Base-by-base conservation (phyloP, 495 filamentous ascomycete genomes). In the Penicillium riverlandense region DNA sequence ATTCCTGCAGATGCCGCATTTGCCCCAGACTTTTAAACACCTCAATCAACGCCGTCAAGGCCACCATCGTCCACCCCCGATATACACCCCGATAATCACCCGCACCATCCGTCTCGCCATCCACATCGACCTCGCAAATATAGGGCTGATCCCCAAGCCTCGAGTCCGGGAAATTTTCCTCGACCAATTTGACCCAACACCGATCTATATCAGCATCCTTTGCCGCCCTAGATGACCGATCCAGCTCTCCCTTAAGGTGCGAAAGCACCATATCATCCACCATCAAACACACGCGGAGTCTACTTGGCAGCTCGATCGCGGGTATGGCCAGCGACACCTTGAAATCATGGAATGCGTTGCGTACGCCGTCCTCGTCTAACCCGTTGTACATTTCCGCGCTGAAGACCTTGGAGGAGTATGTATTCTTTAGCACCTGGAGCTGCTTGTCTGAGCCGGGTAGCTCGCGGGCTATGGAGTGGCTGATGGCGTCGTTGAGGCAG, bases 111-210 rank as follows among this genome's bases (percentile, higher is more conserved):
- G 37, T 7, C 8, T 42, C 29, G 22, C 38, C 34, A 29, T 29
- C 35, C 10, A 33, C 31, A 29, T 41, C 35, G 2, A 36, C 8
- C 6, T 28, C 13, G 8, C 28, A 11, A 8, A 50, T 8, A 11
- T 43, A 49, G 6, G 47, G 49, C 29, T 37, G 44, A 16, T 58
- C 50, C 8, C 35, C 42, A 12, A 51, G 49, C 12, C 47, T 38
- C 14, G 41, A 37, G 44, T 61, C 59, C 4, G 59, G 62, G 16
- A 58, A 66, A 43, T 63, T 66, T 30, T 66, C 58, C 44, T 66
- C 62, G 16, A 65, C 37, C n/a, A 61, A 42, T 32, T 59, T 63
- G 2, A 65, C 51, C 42, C 51, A 60, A 38, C 55, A 57, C 29
- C 37, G 22, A 4, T 33, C 40, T 11, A 53, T 14, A 38, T 54